A percentile compares a stretch with the other conserved stretches of the same genome.
Evolutionary conservation across 768 basidiomycete species (phyloP).

Genomic region (Lenzites betulinus): DNA sequence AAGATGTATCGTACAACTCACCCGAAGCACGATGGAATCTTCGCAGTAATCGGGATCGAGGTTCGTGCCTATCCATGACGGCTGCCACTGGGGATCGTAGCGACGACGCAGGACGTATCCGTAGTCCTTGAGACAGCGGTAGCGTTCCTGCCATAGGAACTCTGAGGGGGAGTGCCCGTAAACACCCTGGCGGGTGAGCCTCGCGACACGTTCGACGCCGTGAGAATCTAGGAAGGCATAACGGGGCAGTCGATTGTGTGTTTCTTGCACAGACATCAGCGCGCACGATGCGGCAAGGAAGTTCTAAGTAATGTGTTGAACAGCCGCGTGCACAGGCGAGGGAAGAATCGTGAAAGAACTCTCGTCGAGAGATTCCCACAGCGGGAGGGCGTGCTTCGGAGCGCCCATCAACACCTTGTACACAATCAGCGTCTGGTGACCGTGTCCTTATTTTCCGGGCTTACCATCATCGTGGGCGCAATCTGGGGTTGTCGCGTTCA

Average conservation of each 20-base stretch:
- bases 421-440: neutral
- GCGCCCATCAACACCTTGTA: neutral
- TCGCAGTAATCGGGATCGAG: neutral
- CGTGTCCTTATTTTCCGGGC: neutral
- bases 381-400: neutral
- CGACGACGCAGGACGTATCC: constrained; percentile 28
- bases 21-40: neutral
- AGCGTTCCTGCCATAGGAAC: constrained; percentile 16
- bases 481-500: too few relatives aligned
- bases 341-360: neutral
- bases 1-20: neutral
- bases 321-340: neutral
- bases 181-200: constrained; percentile 1
- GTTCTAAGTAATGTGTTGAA: neutral
- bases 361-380: neutral
- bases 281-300: neutral
- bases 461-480: too few relatives aligned
- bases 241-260: constrained; percentile 15
- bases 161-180: constrained; percentile 10
- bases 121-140: constrained; percentile 6
- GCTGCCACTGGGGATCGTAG: constrained; percentile 15
- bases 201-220: neutral
- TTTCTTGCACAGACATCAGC: neutral
- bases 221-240: constrained; percentile 10
- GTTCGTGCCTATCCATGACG: constrained; percentile 14